These are phyloP conservation scores for Fistulina hepatica DNA, from an alignment of 1,284 basidiomycete species.

Conservation along the genomic window DNA sequence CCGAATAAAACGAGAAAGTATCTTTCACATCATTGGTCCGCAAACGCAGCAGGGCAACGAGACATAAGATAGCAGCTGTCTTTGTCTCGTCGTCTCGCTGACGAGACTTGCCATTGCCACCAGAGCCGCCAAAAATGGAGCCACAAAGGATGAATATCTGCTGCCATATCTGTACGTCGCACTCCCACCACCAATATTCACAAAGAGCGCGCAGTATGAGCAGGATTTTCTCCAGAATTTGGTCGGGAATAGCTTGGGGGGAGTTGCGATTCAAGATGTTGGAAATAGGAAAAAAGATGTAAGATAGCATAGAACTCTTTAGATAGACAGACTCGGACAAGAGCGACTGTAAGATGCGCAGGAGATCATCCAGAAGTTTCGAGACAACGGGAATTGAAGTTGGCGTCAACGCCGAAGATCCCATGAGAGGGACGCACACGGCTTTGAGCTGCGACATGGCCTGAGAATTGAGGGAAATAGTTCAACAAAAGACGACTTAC, in stretches of 20 bases:
- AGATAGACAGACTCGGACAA: conserved; percentile 29
- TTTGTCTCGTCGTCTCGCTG: conserved; percentile 71
- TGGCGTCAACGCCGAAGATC: conserved; percentile 47
- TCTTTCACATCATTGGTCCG: conserved; percentile 22
- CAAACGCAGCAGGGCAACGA: conserved; percentile 45
- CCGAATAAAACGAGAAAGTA: too few relatives aligned
- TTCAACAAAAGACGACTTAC: too few relatives aligned
- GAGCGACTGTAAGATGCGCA: conserved; percentile 28
- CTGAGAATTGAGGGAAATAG: too few relatives aligned
- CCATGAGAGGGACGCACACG: conserved; percentile 70
- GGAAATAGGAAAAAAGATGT: conserved; percentile 80
- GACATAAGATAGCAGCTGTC: conserved; percentile 46
- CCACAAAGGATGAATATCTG: conserved; percentile 77
- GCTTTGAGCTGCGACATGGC: conserved; percentile 56
- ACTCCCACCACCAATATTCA: conserved; percentile 69
- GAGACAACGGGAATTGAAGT: conserved; percentile 38
- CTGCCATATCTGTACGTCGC: conserved; percentile 60
- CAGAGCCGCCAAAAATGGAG: conserved; percentile 52
- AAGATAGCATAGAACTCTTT: conserved; percentile 60
- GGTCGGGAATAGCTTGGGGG: conserved; percentile 61
- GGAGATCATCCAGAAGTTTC: conserved; percentile 43
- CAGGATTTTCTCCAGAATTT: conserved; percentile 67
- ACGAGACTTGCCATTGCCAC: conserved; percentile 48
- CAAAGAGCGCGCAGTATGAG: conserved; percentile 49
- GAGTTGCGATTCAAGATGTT: conserved; percentile 68